phyloP scores from a whole-genome alignment of 495 filamentous ascomycete species.

The Aspergillus baeticus region DNA sequence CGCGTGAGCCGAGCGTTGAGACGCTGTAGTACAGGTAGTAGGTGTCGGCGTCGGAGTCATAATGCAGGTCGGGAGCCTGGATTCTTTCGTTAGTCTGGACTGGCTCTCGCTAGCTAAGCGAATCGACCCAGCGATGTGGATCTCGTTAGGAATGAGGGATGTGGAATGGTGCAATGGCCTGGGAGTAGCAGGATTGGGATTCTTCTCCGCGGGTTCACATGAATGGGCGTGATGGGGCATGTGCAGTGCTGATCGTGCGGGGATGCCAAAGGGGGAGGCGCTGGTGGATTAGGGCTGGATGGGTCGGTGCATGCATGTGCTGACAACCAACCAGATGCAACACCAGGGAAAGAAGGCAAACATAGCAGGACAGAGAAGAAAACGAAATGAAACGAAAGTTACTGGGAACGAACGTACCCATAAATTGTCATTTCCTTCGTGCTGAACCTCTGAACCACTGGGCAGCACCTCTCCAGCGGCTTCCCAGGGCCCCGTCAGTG shows the following conservation, averaged over 20 bases:
- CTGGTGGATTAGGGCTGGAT: no score
- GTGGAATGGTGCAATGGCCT: no score
- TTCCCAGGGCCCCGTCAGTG: constrained; percentile 64
- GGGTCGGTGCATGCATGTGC: no score
- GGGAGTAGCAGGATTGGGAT: no score
- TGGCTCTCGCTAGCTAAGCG: no score
- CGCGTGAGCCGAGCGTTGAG: constrained; percentile 60
- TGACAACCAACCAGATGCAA: not conserved
- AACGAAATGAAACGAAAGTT: not conserved
- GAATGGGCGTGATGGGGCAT: no score
- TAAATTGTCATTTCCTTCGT: constrained; percentile 53
- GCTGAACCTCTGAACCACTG: constrained; percentile 53
- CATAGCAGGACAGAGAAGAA: not conserved
- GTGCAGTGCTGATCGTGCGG: no score
- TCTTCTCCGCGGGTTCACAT: no score
- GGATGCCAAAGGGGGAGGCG: no score
- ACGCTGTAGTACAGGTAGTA: constrained; percentile 78
- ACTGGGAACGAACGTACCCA: constrained; percentile 46
- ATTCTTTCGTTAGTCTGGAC: not conserved
- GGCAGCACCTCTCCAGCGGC: constrained; percentile 57
- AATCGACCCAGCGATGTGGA: no score
- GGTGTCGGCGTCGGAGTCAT: constrained; percentile 43
- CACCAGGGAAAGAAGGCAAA: not conserved
- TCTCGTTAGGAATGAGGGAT: no score
- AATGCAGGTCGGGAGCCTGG: constrained; percentile 65